Conservation (phyloP, 2,329 filamentous ascomycete genomes). For the Davidsoniella neocaledoniae region DNA sequence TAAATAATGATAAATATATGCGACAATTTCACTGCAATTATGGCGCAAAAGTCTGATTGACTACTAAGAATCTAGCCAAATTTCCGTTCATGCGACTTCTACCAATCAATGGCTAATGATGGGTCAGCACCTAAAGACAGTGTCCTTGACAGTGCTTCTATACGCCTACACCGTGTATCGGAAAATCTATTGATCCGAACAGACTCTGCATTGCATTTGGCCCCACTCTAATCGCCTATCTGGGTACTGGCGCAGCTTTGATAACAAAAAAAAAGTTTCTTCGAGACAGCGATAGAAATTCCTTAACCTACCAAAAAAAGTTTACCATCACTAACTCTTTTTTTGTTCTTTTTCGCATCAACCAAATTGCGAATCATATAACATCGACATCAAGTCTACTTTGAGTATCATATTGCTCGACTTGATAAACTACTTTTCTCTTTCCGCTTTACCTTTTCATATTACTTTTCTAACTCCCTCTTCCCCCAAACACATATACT, state of each 20-base stretch:
- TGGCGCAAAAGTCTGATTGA: too few species aligned
- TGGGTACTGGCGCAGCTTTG: slow-evolving; percentile 10
- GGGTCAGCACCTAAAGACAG: slow-evolving; percentile 2
- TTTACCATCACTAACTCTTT: background rate
- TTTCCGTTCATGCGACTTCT: background rate
- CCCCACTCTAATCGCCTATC: slow-evolving; percentile 12
- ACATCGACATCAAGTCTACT: too few species aligned
- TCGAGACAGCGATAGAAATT: background rate
- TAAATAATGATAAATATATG: too few species aligned
- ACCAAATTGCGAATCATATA: too few species aligned
- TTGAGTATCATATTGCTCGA: too few species aligned
- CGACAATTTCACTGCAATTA: too few species aligned
- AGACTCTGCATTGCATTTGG: slow-evolving; percentile 7
- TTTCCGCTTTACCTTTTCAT: background rate
- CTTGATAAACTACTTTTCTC: too few species aligned
- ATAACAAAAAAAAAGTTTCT: slow-evolving; percentile 14
- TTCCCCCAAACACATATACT: background rate
- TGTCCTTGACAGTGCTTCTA: background rate
- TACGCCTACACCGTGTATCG: background rate
- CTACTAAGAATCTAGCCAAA: too few species aligned
- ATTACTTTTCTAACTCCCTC: background rate
- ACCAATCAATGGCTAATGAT: slow-evolving; percentile 4
- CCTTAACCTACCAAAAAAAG: background rate
- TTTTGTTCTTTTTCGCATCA: background rate
- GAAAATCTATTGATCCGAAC: slow-evolving; percentile 4